Conservation (phyloP, 768 basidiomycete species). For the Pleurotus citrinopileatus region DNA sequence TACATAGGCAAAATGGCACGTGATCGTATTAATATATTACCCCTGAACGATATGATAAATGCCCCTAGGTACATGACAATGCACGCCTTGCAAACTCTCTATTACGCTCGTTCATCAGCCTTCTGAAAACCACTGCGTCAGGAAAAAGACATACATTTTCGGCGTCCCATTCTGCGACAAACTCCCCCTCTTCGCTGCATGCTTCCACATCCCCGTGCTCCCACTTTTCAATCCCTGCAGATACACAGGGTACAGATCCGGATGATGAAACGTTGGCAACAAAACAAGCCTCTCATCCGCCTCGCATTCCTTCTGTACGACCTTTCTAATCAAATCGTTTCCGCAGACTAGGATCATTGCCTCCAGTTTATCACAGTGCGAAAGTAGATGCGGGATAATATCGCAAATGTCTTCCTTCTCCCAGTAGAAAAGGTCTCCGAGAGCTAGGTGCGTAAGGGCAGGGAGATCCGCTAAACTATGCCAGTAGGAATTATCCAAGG, state of each 20-base stretch:
- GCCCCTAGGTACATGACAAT: no score
- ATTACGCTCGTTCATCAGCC: no score
- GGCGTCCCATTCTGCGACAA: no score
- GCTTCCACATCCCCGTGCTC: conserved; percentile 7
- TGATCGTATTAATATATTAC: neutral
- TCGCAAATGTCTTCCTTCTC: neutral
- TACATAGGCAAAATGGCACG: neutral
- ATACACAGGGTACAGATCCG: conserved; percentile 5
- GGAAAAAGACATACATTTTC: no score
- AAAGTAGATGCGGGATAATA: neutral
- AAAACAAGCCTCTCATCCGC: conserved; percentile 18
- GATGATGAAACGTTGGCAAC: conserved; percentile 7
- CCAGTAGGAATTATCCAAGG: conserved; percentile 22
- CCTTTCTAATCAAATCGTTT: conserved; percentile 22
- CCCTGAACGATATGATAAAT: no score
- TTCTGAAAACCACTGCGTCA: no score
- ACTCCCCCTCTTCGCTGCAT: neutral
- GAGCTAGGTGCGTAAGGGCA: conserved; percentile 30
- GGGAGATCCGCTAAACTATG: conserved; percentile 21
- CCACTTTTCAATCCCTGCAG: conserved; percentile 5
- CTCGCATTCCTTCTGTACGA: conserved; percentile 27
- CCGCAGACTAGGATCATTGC: conserved; percentile 24
- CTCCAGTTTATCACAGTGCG: conserved; percentile 11
- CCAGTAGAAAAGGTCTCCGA: conserved; percentile 20
- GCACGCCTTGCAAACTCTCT: no score